Evolutionary conservation across 2,329 filamentous ascomycete species (phyloP).

Genomic region (Lecanicillium sp.): DNA sequence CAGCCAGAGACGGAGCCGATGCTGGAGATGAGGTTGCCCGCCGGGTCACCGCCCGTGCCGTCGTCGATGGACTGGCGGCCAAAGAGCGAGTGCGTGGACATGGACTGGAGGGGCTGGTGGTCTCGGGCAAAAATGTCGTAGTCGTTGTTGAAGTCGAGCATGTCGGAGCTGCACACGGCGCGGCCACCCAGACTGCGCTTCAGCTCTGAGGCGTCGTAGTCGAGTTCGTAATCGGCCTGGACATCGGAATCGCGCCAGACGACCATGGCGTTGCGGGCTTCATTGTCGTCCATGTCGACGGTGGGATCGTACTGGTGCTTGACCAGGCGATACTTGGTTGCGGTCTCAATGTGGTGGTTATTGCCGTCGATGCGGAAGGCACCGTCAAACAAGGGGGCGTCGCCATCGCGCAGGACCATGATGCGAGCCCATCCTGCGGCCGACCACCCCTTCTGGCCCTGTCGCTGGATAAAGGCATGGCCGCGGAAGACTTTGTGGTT

Average conservation of each 20-base stretch:
- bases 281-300: slow-evolving; percentile 38
- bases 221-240: slow-evolving; percentile 19
- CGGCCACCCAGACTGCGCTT: slow-evolving; percentile 43
- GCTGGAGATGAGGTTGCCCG: slow-evolving; percentile 66
- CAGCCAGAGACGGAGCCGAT: slow-evolving; percentile 84
- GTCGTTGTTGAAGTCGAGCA: slow-evolving; percentile 70
- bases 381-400: slow-evolving; percentile 77
- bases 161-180: slow-evolving; percentile 61
- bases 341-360: slow-evolving; percentile 79
- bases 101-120: slow-evolving; percentile 49
- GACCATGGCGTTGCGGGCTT: slow-evolving; percentile 69
- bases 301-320: slow-evolving; percentile 65
- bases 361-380: slow-evolving; percentile 75
- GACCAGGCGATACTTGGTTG: slow-evolving; percentile 64
- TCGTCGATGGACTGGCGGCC: slow-evolving; percentile 66
- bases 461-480: slow-evolving; percentile 59
- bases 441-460: slow-evolving; percentile 59
- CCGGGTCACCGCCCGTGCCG: slow-evolving; percentile 64
- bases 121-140: slow-evolving; percentile 56
- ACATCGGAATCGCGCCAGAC: slow-evolving; percentile 91
- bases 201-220: slow-evolving; percentile 47
- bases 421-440: slow-evolving; percentile 84
- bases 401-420: slow-evolving; percentile 68
- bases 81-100: slow-evolving; percentile 59
- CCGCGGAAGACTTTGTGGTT: slow-evolving; percentile 83